Base-by-base conservation (phyloP, 1,284 basidiomycete species). In the Chondrostereum purpureum region DNA sequence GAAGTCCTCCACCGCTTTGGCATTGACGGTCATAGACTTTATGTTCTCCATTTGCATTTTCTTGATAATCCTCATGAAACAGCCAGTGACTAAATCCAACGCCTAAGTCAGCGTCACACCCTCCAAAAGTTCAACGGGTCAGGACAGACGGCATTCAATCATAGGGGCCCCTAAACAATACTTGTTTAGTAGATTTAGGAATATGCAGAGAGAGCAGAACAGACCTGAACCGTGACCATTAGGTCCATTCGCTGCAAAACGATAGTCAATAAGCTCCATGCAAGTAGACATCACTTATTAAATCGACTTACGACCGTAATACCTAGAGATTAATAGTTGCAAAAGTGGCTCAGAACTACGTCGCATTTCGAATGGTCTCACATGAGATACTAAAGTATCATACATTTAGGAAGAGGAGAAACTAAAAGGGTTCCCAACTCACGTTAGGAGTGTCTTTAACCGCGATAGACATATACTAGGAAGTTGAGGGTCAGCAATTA, bases 1-100 rank as follows among this genome's bases (percentile, higher is more conserved):
- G 22, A 46, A 57, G 37, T 54, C 52, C 24, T 53, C 50, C 0
- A 48, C 53, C 4, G 54, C 53, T 40, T 55, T 55, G 40, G 48
- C 44, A 18, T 57, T 55, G 44, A 57, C 48, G 20, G 43, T 50
- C 2, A 57, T 53, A 3, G 55, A 49, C 44, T 44, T 45, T 42
- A 57, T 57, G 41, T 55, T 57, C 41, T 57, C 55, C 11, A 16
- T 47, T 46, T 57, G 55, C 50, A 57, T 53, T 43, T 57, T 57
- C 36, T 50, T 50, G 42, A 55, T 46, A n/a, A 55, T 48, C 33
- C 52, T 44, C 43, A 57, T 39, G 47, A 57, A 53, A 22, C 47
- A 46, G 11, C 31, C 36, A 4, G 53, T 57, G 14, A 50, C 53
- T 55, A 24, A 17, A 4, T 14, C 27, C 24, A 17, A 14, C 27